Base-by-base conservation (phyloP, 768 basidiomycete genomes). In the Rubroboletus pulcherrimus region DNA sequence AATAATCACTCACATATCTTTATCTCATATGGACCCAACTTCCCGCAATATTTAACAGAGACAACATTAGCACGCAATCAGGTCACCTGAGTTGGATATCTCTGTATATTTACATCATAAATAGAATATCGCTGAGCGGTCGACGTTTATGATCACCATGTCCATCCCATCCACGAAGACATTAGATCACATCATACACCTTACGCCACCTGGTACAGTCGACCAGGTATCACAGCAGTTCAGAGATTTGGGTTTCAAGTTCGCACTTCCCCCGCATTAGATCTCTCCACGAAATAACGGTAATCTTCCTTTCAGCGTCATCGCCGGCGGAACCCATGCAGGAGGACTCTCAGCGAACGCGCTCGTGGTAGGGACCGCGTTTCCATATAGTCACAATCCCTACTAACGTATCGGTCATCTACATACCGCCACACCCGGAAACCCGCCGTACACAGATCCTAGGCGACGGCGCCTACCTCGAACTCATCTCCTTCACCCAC, bases 181-280 rank as follows among this genome's bases (percentile, higher is more conserved):
- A 30, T 63, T 89, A 11, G 88, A 90, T 58, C 88, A 90, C 59
- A 81, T 90, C 54, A 79, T 90, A 0, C 82, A 89, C 65, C 74
- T 90, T n/a, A 84, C 84, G 0, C 82, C 86, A 0, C 83, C 86
- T 1, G 84, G 80, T 0, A 75, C 81, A 0, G 73, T 89, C 10
- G 65, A 75, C 19, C 68, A 78, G 34, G 77, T 75, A 21, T 73
- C 81, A 0, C 66, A 77, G 21, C 78, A 81, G 44, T 89, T 86
- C 57, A 73, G 73, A 19, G 62, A 76, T n/a, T 69, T 86, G 4
- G 89, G 87, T 6, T 89, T 90, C 78, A 80, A 75, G 88, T 89
- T 59, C 54, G 78, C 59, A 7, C 33, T 9, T 10, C 43, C 12
- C 7, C 14, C 14, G 35, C 34, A 15, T 26, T 0, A 11, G 15